Base-by-base conservation (phyloP, 345 rosid species). In the Eutrema japonicum region DNA sequence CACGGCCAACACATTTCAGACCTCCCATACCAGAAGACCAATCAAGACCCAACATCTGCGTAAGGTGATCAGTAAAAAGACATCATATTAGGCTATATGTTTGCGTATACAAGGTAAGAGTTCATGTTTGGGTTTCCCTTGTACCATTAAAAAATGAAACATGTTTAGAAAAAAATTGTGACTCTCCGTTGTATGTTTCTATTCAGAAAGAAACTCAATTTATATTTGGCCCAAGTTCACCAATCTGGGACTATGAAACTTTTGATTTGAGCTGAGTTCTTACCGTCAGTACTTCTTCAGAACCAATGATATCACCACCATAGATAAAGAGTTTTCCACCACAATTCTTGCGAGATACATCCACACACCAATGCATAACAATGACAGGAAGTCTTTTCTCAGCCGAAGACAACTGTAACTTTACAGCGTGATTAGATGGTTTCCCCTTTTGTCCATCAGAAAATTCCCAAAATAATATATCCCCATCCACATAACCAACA, bases 401-500 rank as follows among this genome's bases (percentile, higher is more conserved):
- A 43, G 82, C 87, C 16, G 92, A 80, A 37, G 96, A 89, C 77
- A 90, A 67, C 66, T 85, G 91, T 70, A 93, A 80, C 85, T 84
- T 90, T 75, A 86, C 85, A 66, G 84, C 84, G 76, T 81, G 77
- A 78, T 70, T 80, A 64, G 81, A 83, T 60, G 79, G 56, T 58
- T 81, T 80, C 68, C 83, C 82, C 56, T 59, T 65, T 52, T 82
- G 82, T 48, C 77, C 72, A 70, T 77, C 80, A 63, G 86, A 74
- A 52, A 85, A 74, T 74, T 86, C 83, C 98, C 96, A 90, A 62
- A 93, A 82, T 80, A 87, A 50, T 77, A 90, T 85, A 80, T 93
- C 98, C 35, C 98, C 97, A 74, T 90, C 98, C 22, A 86, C 82
- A 81, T 89, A 93, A 66, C 98, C 98, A 62, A 87, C 96, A 14